Evolutionary conservation across 2,329 filamentous ascomycete genomes (phyloP), one percentile per base, ranked within the genome.

Genomic region (Karstenula rhodostoma): DNA sequence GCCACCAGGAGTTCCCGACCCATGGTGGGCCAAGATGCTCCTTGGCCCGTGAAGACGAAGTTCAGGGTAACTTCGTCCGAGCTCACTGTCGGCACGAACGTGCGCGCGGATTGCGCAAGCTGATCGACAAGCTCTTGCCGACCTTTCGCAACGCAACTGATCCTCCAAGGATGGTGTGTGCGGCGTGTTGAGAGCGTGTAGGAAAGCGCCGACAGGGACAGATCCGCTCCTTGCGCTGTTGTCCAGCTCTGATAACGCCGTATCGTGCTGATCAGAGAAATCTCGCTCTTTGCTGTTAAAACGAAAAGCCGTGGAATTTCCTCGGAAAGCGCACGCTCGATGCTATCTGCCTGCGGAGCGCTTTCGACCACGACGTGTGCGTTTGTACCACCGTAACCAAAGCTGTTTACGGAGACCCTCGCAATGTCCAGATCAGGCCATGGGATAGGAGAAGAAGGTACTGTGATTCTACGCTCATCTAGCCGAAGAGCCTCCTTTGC

Each of bases 1-100:
- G 2, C n/a, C 17, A 47, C 29, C 3, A 67, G 25, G 13, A 71
- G 58, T 22, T 67, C 61, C 2, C 49, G 19, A 12, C 66, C 67
- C 69, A 71, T 71, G 0, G 29, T 33, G 37, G 32, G 12, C 55
- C 62, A 73, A 29, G 71, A 67, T 2, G 70, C 68, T 10, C 71
- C 71, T 58, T 73, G 71, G 1, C 71, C 71, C 8, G 68, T 73
- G 49, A 72, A 73, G 1, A 71, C 57, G 44, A 73, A 72, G 13
- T 33, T 49, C 15, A 49, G 27, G 6, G 57, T 59, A 25, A 64
- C 7, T 29, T 47, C 32, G 9, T 19, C 27, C 10, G 57, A 32
- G 40, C 25, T 40, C 4, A 15, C n/a, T 1, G n/a, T 25, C 22
- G 48, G 33, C 48, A 51, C 22, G 48, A 35, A 51, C 10, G n/a